These are phyloP conservation scores for Porcisia hertigi DNA, from an alignment of 208 protist species.

Conservation along the genomic window DNA sequence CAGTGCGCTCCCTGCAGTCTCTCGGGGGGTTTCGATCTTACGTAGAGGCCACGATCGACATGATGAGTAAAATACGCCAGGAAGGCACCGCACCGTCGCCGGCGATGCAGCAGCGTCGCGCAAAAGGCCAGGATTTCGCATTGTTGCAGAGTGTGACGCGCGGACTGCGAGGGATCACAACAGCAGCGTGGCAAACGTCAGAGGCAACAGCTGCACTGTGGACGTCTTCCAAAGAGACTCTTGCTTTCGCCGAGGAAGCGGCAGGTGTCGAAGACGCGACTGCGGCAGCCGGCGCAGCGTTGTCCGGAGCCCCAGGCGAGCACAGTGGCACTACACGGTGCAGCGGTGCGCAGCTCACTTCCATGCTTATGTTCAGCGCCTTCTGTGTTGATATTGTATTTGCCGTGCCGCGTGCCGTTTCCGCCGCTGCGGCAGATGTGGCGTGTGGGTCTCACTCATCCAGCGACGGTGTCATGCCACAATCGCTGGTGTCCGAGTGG, in stretches of 20 bases:
- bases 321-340: background rate
- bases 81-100: conserved; percentile 39
- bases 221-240: background rate
- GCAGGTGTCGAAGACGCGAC: background rate
- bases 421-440: conserved; percentile 8
- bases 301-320: background rate
- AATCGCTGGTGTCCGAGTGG: conserved; percentile 12
- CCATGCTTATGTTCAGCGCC: conserved; percentile 25
- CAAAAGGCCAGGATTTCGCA: conserved; percentile 36
- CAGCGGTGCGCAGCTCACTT: conserved; percentile 25
- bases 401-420: conserved; percentile 7
- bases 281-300: background rate
- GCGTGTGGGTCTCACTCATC: background rate
- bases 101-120: conserved; percentile 40
- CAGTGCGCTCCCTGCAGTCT: conserved; percentile 16
- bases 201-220: conserved; percentile 16
- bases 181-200: conserved; percentile 16
- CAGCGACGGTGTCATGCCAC: background rate
- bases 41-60: conserved; percentile 41
- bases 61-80: conserved; percentile 31
- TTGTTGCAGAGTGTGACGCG: conserved; percentile 47
- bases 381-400: conserved; percentile 36
- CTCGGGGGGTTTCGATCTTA: conserved; percentile 39
- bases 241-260: background rate
- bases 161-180: conserved; percentile 15